These are phyloP conservation scores for Aspergillus eucalypticola DNA, from an alignment of 2,329 filamentous ascomycete genomes.

Conservation along the genomic window DNA sequence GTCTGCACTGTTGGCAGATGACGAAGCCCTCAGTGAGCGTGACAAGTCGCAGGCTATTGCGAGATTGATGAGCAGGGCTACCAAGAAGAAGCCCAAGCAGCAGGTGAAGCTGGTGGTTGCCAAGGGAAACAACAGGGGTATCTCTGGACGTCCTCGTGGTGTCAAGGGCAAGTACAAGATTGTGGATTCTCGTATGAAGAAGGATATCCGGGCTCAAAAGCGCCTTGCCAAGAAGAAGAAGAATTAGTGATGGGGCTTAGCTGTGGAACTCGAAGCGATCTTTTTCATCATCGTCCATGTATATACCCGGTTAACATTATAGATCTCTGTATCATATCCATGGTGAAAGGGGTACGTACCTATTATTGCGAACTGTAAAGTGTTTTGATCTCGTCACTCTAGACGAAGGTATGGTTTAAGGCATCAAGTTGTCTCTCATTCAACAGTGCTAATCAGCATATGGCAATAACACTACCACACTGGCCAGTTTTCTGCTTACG, in stretches of 20 bases:
- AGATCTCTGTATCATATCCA: conserved; percentile 10
- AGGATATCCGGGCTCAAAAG: conserved; percentile 89
- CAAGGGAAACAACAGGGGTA: conserved; percentile 76
- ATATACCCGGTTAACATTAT: conserved; percentile 21
- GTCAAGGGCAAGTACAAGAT: conserved; percentile 98
- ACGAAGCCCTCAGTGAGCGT: conserved; percentile 91
- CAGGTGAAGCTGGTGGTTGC: conserved; percentile 89
- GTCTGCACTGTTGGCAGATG: conserved; percentile 82
- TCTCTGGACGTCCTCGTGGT: conserved; percentile 82
- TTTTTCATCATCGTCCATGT: conserved; percentile 16
- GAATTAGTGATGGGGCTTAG: conserved; percentile 22
- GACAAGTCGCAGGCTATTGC: conserved; percentile 88
- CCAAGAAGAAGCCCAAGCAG: conserved; percentile 81
- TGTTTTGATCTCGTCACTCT: too few species aligned
- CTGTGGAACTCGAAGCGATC: conserved; percentile 11
- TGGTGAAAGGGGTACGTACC: neutral
- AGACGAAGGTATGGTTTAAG: too few species aligned
- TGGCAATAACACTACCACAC: too few species aligned
- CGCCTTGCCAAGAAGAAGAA: conserved; percentile 73
- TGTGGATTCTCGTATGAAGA: conserved; percentile 93
- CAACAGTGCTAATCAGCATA: too few species aligned
- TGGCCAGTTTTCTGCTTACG: too few species aligned
- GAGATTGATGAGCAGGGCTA: conserved; percentile 77
- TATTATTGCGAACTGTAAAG: neutral
- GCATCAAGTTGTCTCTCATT: too few species aligned